Evolutionary conservation across 78 protist genomes (phyloP).

Genomic region (Guillardia theta): DNA sequence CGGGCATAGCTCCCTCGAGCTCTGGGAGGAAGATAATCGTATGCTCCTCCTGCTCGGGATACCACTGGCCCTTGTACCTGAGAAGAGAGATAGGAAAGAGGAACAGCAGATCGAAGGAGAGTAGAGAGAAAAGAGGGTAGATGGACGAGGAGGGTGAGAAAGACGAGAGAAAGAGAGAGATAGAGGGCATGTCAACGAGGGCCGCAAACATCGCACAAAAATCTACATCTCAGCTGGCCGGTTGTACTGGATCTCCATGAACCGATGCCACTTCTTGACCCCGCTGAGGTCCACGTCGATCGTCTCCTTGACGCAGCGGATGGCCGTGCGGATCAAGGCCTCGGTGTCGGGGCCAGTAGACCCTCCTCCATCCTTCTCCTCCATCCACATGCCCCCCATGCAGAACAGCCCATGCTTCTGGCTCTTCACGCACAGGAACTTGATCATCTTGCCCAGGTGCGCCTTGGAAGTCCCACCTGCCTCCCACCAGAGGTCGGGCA

Average conservation of each 20-base stretch:
- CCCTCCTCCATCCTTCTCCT: neutral
- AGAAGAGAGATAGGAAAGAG: neutral
- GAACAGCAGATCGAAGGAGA: neutral
- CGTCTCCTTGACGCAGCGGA: conserved; percentile 10
- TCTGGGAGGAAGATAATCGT: neutral
- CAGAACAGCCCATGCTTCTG: neutral
- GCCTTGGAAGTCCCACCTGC: neutral
- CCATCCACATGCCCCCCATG: neutral
- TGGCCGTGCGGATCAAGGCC: neutral
- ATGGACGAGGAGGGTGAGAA: neutral
- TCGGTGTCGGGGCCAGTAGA: neutral
- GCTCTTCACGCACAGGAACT: neutral
- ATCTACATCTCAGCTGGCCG: neutral
- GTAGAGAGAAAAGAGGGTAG: neutral
- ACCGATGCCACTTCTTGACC: neutral
- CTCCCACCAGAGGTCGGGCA: neutral
- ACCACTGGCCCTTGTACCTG: neutral
- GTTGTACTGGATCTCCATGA: conserved; percentile 14
- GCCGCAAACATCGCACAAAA: neutral
- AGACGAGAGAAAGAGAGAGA: neutral
- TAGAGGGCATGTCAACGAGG: too few species aligned
- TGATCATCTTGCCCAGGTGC: neutral
- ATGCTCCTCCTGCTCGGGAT: neutral
- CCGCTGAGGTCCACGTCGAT: neutral
- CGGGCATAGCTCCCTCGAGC: neutral